A percentile compares a stretch with the other conserved stretches of the same genome.
Evolutionary conservation across 306 rosid species (phyloP).

Genomic region (Castanea crenata): DNA sequence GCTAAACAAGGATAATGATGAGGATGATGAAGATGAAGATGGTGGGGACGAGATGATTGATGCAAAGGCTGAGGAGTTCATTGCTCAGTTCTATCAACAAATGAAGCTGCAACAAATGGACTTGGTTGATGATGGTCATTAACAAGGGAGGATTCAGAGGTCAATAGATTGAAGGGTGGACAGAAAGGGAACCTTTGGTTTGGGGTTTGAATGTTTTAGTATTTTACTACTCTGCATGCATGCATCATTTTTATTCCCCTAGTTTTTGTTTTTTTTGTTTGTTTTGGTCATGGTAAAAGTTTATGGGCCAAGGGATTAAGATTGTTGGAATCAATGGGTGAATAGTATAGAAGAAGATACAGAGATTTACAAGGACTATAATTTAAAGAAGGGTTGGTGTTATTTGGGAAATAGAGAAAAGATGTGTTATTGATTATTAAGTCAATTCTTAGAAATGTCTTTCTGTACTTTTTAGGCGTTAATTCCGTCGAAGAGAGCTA

Average conservation of each 20-base stretch:
- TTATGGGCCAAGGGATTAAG: not conserved
- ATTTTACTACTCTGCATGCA: conserved; percentile 4
- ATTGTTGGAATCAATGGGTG: not conserved
- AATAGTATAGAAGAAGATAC: not conserved
- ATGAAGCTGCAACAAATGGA: conserved; percentile 56
- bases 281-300: not conserved
- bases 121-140: conserved; percentile 23
- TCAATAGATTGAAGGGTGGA: conserved; percentile 38
- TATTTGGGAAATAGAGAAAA: not conserved
- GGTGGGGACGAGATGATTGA: conserved; percentile 63
- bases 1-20: conserved; percentile 18
- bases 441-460: not conserved
- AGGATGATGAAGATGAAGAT: not conserved
- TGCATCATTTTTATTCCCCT: not conserved
- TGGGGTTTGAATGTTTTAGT: no score
- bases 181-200: not conserved
- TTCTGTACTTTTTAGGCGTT: not conserved
- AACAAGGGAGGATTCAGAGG: conserved; percentile 38
- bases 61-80: conserved; percentile 70
- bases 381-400: not conserved
- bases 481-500: not conserved
- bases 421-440: not conserved
- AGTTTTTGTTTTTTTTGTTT: not conserved
- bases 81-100: conserved; percentile 62
- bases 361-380: no score